Base-by-base conservation (phyloP, 352 stramenopile species). In the Blastocystis sp. region DNA sequence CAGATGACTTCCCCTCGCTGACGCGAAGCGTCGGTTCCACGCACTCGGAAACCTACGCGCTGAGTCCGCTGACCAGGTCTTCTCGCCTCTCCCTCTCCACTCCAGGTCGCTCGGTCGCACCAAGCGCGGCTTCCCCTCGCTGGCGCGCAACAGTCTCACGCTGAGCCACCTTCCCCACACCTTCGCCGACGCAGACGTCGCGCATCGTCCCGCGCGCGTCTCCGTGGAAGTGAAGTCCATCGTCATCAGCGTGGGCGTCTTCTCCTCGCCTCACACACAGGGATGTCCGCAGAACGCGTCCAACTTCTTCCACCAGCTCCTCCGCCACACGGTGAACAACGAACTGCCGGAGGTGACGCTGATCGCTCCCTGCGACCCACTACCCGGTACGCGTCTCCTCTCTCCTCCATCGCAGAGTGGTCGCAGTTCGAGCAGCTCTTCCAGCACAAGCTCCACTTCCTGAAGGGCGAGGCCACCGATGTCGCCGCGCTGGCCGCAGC, bases 211-310 rank as follows among this genome's bases (percentile, higher is more conserved):
- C 16, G 27, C 48, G 11, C n/a, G 36, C 6, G 56, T 78, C 24
- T 34, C 67, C 0, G 46, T 61, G 24, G 67, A 78, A 27, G 67
- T 78, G 27, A 56, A 48, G 11, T 46, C 21, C 7, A 59, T 78
- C 27, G 67, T 78, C 36, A 78, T 78, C 16, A 38, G 21, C 16
- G 67, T 76, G 18, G 11, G 57, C 16, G 24, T 67, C 14, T 7
- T n/a, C 6, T 14, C n/a, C 4, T 8, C n/a, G 14, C 4, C 4
- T 36, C 7, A 67, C 16, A 32, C 29, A n/a, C 38, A 78, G 67
- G 67, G 67, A 4, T 78, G 67, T 61, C 67, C 48, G 8, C 67
- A 78, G 40, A 78, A 78, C 38, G 48, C 57, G 9, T 42, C 34
- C 14, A 56, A 48, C 32, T 78, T 78, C 36, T 21, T 78, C 2